Evolutionary conservation across 345 rosid species (phyloP), one percentile per base, ranked within the genome.

Genomic region (Luvunga scandens): DNA sequence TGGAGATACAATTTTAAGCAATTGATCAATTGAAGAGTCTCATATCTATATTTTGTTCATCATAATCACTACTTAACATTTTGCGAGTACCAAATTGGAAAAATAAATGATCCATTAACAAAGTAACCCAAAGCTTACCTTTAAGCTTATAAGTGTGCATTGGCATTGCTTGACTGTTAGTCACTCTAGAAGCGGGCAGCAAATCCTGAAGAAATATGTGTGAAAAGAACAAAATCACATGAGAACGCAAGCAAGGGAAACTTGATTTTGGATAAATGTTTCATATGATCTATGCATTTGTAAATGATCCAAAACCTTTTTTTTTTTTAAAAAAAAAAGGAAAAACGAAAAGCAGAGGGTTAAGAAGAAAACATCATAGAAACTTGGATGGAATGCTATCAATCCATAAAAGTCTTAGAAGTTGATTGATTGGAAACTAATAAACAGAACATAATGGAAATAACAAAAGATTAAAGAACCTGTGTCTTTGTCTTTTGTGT

Each of bases 121-220:
- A 71, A 27, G 33, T 28, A 22, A 34, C 59, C 19, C 1, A 25
- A 27, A 28, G 45, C 60, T 82, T 63, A 84, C 87, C 85, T 82
- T 82, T 82, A 60, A 57, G 83, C 77, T 86, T 84, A 53, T 82
- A 55, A 16, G 75, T 50, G 63, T 68, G 76, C 69, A 19, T 14
- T 48, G 82, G 74, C 82, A 75, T 45, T 75, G 81, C 81, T 61
- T 64, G 83, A 76, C 69, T 78, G 82, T 77, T 75, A 36, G 75
- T 75, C 34, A 64, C 77, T 48, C 81, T 69, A 78, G 87, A 78
- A 78, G 77, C 79, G 38, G 75, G 87, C 75, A 18, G 87, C 73
- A 83, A 33, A 78, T 72, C 82, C 84, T 81, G 79, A 73, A 81
- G 28, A 57, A 79, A 75, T 16, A 30, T 55, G 36, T 39, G 27